These are phyloP conservation scores for Nicotiana sylvestris DNA, from an alignment of 257 asterid genomes.

Conservation along the genomic window DNA sequence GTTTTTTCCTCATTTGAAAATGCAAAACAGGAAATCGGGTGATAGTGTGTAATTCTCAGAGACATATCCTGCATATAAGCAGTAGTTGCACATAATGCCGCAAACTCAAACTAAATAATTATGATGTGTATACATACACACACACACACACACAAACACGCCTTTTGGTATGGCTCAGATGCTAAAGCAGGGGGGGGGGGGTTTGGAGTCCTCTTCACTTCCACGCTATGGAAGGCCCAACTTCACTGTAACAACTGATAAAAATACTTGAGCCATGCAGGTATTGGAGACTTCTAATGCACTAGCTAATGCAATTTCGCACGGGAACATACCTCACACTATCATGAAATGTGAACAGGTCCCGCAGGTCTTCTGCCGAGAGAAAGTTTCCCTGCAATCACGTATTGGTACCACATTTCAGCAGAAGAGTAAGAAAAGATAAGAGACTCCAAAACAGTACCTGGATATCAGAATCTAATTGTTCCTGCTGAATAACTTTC, in stretches of 20 bases:
- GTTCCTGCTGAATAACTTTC: constrained; percentile 85
- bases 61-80: too few relatives aligned
- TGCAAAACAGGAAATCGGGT: too few relatives aligned
- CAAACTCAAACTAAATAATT: too few relatives aligned
- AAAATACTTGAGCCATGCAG: background rate
- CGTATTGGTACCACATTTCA: constrained; percentile 15
- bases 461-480: constrained; percentile 55
- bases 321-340: constrained; percentile 51
- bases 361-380: constrained; percentile 90
- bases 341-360: constrained; percentile 80
- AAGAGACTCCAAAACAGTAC: constrained; percentile 24
- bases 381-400: constrained; percentile 70
- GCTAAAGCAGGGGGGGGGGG: background rate
- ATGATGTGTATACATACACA: too few relatives aligned
- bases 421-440: constrained; percentile 6
- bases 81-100: too few relatives aligned
- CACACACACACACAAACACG: background rate
- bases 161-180: background rate
- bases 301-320: constrained; percentile 9
- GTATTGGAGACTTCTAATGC: constrained; percentile 1
- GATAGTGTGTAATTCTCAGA: too few relatives aligned
- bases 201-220: background rate
- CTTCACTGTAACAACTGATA: background rate
- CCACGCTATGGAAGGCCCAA: background rate
- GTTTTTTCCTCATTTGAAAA: too few relatives aligned